Base-by-base conservation (phyloP, 345 rosid species). In the Populus pruinosa region DNA sequence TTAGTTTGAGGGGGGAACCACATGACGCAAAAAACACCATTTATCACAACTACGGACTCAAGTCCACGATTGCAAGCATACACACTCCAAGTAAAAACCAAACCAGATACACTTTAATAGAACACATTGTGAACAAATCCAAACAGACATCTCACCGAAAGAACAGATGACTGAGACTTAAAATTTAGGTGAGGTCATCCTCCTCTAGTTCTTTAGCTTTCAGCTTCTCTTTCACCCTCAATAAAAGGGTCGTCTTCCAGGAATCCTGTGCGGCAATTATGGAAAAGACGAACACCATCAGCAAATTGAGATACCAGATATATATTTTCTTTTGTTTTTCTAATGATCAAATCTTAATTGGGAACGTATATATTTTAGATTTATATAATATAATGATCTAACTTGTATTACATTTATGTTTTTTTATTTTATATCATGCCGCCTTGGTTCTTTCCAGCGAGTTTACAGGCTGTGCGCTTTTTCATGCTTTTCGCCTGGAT, bases 181-280 rank as follows among this genome's bases (percentile, higher is more conserved):
- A 27, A 71, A 76, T 76, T 90, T 85, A 95, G 81, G 99, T 96
- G 71, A 96, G 98, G 80, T 96, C 98, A 79, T 94, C 99, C 82
- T 94, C 99, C 78, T 96, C 99, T 67, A 92, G 64, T 83, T 96
- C 99, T 83, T 88, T 91, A 69, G 96, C 97, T 82, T 96, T 96
- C 78, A 96, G 88, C 91, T 92, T 96, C 79, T 96, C 98, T 86
- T 96, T 96, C 84, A 96, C 98, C 85, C 99, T 88, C 89, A 93
- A 82, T 70, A 96, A 83, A 80, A 94, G 91, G 21, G 97, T 92
- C 16, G 99, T 96, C 92, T 96, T 96, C 97, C 98, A 94, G 6
- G 97, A 80, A 80, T 94, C 99, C 98, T 96, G 79, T 33, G 33
- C 20, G 5, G n/a, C 49, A 77, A 35, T 41, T 7, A 53, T 18